Percentiles rank a stretch among this genome's conserved stretches.
Conservation (phyloP, 768 basidiomycete genomes). For the Glaciozyma martinii region DNA sequence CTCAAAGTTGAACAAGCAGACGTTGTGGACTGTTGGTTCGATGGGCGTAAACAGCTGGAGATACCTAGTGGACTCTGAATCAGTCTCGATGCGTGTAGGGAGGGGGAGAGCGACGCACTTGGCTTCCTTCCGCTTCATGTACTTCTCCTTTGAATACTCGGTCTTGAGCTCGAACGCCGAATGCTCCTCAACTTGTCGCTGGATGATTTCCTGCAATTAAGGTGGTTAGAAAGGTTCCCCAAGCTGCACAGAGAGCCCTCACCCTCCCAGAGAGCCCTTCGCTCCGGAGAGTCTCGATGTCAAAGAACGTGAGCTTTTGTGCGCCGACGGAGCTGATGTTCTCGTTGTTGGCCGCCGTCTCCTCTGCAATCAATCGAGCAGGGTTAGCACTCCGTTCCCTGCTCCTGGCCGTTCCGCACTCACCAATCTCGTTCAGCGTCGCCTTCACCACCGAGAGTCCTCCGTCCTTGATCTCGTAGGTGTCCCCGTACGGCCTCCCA, state of each 20-base stretch:
- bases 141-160: conserved; percentile 98
- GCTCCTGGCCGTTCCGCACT: conserved; percentile 36
- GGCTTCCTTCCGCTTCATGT: conserved; percentile 89
- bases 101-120: conserved; percentile 53
- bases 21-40: conserved; percentile 75
- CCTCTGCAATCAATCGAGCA: conserved; percentile 47
- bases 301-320: conserved; percentile 69
- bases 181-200: conserved; percentile 85
- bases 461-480: conserved; percentile 66
- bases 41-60: conserved; percentile 77
- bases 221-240: background rate
- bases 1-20: conserved; percentile 78
- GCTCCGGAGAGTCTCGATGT: conserved; percentile 74
- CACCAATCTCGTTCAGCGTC: conserved; percentile 71
- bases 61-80: conserved; percentile 51
- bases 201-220: conserved; percentile 74
- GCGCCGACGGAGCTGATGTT: conserved; percentile 58
- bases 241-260: conserved; percentile 38
- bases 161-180: conserved; percentile 88
- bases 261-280: conserved; percentile 55
- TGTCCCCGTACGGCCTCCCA: conserved; percentile 73
- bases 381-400: background rate
- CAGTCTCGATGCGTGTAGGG: background rate
- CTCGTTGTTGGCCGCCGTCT: conserved; percentile 94
- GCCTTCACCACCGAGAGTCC: conserved; percentile 58